Percentiles rank a stretch among this genome's conserved stretches.
Conservation (phyloP, 2,329 filamentous ascomycete genomes). For the Microdochium paspali region DNA sequence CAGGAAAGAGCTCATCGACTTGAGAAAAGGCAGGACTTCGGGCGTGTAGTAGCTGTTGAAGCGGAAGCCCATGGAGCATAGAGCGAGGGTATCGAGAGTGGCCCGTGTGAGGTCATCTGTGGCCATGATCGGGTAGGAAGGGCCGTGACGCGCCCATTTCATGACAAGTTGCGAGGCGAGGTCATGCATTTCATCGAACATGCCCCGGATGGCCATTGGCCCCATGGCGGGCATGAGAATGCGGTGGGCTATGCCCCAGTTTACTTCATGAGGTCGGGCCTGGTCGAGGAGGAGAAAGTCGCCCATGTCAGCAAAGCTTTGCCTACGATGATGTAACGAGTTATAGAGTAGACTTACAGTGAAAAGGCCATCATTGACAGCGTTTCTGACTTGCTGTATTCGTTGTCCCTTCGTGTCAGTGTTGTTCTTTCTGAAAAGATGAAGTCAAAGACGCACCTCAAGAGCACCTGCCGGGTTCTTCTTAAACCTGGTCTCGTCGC, state of each 20-base stretch:
- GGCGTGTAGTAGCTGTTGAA: slow-evolving; percentile 32
- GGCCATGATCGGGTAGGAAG: slow-evolving; percentile 35
- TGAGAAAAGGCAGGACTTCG: slow-evolving; percentile 6
- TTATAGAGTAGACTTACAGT: too few species aligned
- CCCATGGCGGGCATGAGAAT: slow-evolving; percentile 45
- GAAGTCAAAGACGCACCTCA: slow-evolving; percentile 4
- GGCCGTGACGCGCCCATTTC: slow-evolving; percentile 40
- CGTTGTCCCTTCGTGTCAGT: too few species aligned
- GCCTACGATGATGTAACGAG: too few species aligned
- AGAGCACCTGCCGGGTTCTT: slow-evolving; percentile 44
- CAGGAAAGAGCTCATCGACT: background rate
- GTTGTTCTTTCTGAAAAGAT: too few species aligned
- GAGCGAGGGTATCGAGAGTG: slow-evolving; percentile 51
- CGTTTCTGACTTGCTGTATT: slow-evolving; percentile 39
- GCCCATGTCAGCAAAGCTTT: too few species aligned
- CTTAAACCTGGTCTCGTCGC: slow-evolving; percentile 52
- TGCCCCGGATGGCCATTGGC: slow-evolving; percentile 38
- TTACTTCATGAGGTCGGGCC: slow-evolving; percentile 16
- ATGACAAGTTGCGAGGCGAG: slow-evolving; percentile 41
- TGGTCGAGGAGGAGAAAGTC: slow-evolving; percentile 1
- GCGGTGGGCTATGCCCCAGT: slow-evolving; percentile 44
- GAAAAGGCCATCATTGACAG: slow-evolving; percentile 21
- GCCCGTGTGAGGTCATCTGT: slow-evolving; percentile 53
- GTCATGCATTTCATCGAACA: slow-evolving; percentile 45
- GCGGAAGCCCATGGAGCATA: slow-evolving; percentile 48